Conservation (phyloP, 2,329 filamentous ascomycete genomes). For the Beauveria australis region DNA sequence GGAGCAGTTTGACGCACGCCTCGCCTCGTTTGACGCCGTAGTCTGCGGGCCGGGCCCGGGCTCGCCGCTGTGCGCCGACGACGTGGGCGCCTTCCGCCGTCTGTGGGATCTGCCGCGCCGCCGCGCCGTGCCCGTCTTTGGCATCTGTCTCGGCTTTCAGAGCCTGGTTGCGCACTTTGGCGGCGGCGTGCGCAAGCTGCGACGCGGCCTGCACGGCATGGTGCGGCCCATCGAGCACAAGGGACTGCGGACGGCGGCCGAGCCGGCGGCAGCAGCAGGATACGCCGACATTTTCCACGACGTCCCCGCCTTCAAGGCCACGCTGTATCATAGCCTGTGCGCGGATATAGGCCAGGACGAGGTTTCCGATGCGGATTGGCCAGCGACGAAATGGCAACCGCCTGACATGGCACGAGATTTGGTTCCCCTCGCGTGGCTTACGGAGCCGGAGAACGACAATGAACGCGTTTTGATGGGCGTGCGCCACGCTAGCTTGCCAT, state of each 20-base stretch:
- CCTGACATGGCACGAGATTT: constrained; percentile 31
- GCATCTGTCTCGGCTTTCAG: constrained; percentile 86
- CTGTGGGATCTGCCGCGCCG: constrained; percentile 61
- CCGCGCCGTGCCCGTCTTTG: constrained; percentile 66
- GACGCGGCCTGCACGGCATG: constrained; percentile 75
- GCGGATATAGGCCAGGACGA: constrained; percentile 44
- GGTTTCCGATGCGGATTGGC: constrained; percentile 29
- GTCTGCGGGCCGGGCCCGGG: constrained; percentile 89
- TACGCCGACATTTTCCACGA: constrained; percentile 55
- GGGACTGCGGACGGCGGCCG: background rate
- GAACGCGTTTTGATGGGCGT: constrained; percentile 69
- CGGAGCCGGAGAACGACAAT: constrained; percentile 30
- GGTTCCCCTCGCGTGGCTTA: constrained; percentile 55
- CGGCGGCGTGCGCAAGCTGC: constrained; percentile 55
- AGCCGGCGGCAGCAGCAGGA: background rate
- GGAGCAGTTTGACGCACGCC: constrained; percentile 29
- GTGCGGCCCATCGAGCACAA: constrained; percentile 58
- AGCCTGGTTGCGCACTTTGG: constrained; percentile 65
- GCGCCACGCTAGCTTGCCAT: constrained; percentile 58
- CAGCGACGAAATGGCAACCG: constrained; percentile 30
- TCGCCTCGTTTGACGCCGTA: constrained; percentile 66
- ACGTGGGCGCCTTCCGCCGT: constrained; percentile 73
- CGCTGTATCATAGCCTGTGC: constrained; percentile 65
- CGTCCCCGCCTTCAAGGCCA: constrained; percentile 56
- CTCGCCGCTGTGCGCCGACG: constrained; percentile 58